Percentiles rank a stretch among this genome's conserved stretches.
Conservation (phyloP, 2,329 filamentous ascomycete genomes). For the Hypoxylon sp. region DNA sequence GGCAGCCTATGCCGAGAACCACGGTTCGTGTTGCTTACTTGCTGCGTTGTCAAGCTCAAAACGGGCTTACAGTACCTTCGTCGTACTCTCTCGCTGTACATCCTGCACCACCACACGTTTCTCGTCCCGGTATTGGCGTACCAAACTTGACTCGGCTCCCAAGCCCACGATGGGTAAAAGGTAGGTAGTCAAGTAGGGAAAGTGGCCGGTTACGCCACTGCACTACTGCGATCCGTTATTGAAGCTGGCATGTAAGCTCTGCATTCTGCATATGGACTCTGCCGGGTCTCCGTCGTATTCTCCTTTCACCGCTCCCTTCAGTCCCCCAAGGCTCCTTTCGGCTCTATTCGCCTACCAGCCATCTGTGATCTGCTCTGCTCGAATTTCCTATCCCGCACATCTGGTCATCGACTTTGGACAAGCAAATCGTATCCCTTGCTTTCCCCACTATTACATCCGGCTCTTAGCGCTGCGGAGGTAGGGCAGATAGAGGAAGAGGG, state of each 20-base stretch:
- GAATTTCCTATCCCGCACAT: conserved; percentile 22
- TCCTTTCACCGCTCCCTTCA: conserved; percentile 38
- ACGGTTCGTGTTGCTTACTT: conserved; percentile 36
- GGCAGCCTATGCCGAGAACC: conserved; percentile 32
- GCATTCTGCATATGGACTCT: conserved; percentile 37
- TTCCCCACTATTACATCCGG: conserved; percentile 40
- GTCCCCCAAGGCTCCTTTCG: conserved; percentile 19
- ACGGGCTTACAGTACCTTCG: conserved; percentile 17
- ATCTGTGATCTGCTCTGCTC: conserved; percentile 36
- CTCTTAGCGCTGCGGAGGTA: conserved; percentile 20
- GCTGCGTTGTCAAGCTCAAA: conserved; percentile 37
- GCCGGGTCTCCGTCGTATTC: conserved; percentile 37
- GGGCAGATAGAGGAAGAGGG: conserved; percentile 12
- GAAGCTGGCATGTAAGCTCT: conserved; percentile 38
- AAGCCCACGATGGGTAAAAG: conserved; percentile 36
- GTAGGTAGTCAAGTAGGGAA: conserved; percentile 41
- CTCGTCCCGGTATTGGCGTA: conserved; percentile 31
- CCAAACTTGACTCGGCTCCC: conserved; percentile 32
- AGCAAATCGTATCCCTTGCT: conserved; percentile 36
- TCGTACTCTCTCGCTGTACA: conserved; percentile 12
- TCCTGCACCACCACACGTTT: conserved; percentile 22
- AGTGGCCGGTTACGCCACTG: conserved; percentile 44
- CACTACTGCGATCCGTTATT: conserved; percentile 44
- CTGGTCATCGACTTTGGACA: conserved; percentile 22
- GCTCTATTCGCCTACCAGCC: conserved; percentile 33